These are phyloP conservation scores for Umbelopsis vinacea DNA, from an alignment of 192 early-diverging fungal species.

Conservation along the genomic window DNA sequence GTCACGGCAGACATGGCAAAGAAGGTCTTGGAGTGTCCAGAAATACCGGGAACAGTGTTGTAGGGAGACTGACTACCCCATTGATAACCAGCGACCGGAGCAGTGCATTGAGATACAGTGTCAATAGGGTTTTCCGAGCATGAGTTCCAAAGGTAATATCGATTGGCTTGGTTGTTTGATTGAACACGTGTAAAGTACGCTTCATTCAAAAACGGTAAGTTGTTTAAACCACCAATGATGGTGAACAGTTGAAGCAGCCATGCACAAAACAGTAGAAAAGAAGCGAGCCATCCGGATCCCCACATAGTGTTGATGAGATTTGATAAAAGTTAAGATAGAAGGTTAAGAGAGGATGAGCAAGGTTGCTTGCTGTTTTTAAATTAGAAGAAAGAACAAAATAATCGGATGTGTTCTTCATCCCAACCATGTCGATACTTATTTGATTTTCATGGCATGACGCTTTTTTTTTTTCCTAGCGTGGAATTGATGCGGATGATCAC, in stretches of 20 bases:
- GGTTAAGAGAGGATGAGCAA: too few species aligned
- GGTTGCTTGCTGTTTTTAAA: neutral
- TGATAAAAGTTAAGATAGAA: too few species aligned
- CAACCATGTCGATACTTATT: too few species aligned
- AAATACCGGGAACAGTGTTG: neutral
- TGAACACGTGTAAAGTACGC: neutral
- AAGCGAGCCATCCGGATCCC: neutral
- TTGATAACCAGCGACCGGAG: neutral
- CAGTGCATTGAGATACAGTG: neutral
- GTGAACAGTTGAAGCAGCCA: constrained; percentile 12
- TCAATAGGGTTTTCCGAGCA: neutral
- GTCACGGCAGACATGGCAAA: neutral
- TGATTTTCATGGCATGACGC: neutral
- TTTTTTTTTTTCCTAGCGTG: neutral
- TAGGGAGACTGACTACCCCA: neutral
- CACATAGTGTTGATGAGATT: neutral
- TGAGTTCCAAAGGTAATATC: neutral
- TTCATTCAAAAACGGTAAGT: neutral
- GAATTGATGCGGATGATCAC: neutral
- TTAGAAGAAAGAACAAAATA: neutral
- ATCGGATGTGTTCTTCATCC: too few species aligned
- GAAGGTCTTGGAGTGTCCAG: neutral
- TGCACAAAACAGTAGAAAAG: constrained; percentile 9
- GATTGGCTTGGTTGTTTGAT: neutral
- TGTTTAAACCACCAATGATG: neutral